Evolutionary conservation across 78 protist species (phyloP).

Genomic region (Dictyostelium brefeldianum): DNA sequence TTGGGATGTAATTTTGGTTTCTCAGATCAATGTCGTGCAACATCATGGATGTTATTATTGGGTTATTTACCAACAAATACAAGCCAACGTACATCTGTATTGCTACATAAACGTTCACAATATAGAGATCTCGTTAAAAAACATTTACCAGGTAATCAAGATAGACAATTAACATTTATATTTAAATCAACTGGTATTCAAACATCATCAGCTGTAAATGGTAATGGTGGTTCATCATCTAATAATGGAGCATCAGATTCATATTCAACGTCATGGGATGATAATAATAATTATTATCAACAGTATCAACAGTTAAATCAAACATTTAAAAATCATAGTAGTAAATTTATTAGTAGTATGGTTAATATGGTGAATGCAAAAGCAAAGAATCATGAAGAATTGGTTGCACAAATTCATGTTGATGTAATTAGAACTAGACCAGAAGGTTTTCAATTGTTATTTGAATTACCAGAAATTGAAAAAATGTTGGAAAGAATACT

Average conservation of each 20-base stretch:
- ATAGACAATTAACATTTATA: background rate
- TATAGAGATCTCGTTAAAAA: conserved; percentile 62
- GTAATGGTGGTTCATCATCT: background rate
- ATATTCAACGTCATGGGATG: conserved; percentile 2
- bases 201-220: background rate
- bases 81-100: conserved; percentile 15
- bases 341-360: conserved; percentile 26
- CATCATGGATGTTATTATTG: conserved; percentile 70
- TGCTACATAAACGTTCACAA: conserved; percentile 33
- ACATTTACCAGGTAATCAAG: conserved; percentile 39
- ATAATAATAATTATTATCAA: conserved; percentile 6
- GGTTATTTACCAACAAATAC: conserved; percentile 55
- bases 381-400: conserved; percentile 30
- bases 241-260: background rate
- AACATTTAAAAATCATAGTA: conserved; percentile 6
- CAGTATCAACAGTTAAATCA: conserved; percentile 1
- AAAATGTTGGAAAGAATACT: conserved; percentile 63
- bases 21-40: conserved; percentile 50
- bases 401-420: conserved; percentile 56
- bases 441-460: conserved; percentile 50
- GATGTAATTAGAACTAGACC: conserved; percentile 81
- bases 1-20: conserved; percentile 70
- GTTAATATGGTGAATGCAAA: background rate
- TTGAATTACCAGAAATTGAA: conserved; percentile 67
- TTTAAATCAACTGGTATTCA: background rate